These are phyloP conservation scores for Neoboletus subvelutipes DNA, from an alignment of 768 basidiomycete genomes.

Conservation along the genomic window DNA sequence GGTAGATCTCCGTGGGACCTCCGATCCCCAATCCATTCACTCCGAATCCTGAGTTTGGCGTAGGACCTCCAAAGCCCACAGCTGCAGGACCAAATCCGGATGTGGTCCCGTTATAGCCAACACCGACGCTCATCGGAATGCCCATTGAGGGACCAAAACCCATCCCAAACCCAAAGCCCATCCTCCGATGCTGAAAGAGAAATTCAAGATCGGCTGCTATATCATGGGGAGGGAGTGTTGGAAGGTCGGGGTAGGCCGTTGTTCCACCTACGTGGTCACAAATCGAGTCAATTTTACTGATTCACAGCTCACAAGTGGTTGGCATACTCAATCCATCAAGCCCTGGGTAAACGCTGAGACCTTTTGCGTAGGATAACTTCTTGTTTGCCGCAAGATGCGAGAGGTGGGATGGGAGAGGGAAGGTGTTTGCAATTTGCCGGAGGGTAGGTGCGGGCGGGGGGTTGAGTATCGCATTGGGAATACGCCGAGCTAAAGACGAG, in stretches of 20 bases:
- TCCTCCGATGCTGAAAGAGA: constrained; percentile 43
- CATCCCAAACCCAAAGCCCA: constrained; percentile 28
- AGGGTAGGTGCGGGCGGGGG: constrained; percentile 59
- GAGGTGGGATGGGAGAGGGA: constrained; percentile 43
- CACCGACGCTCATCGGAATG: constrained; percentile 18
- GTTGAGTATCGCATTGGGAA: constrained; percentile 55
- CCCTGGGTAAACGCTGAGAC: constrained; percentile 17
- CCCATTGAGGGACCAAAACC: constrained; percentile 25
- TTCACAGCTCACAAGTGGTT: constrained; percentile 3
- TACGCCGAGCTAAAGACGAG: constrained; percentile 45
- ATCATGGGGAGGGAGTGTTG: constrained; percentile 47
- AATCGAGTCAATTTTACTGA: constrained; percentile 1
- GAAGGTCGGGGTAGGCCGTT: constrained; percentile 33
- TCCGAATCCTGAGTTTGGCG: constrained; percentile 18
- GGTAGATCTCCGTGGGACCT: constrained; percentile 17
- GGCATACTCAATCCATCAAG: constrained; percentile 22
- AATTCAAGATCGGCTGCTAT: constrained; percentile 54
- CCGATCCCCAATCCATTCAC: constrained; percentile 24
- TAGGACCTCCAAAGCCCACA: constrained; percentile 18
- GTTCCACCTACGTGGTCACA: constrained; percentile 43
- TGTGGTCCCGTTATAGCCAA: constrained; percentile 15
- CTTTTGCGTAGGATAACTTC: constrained; percentile 16
- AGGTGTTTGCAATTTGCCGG: constrained; percentile 63
- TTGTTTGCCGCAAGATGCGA: constrained; percentile 24
- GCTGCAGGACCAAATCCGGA: constrained; percentile 19